Evolutionary conservation across 179 eudicot species (phyloP).

Genomic region (Beta macrorhiza): DNA sequence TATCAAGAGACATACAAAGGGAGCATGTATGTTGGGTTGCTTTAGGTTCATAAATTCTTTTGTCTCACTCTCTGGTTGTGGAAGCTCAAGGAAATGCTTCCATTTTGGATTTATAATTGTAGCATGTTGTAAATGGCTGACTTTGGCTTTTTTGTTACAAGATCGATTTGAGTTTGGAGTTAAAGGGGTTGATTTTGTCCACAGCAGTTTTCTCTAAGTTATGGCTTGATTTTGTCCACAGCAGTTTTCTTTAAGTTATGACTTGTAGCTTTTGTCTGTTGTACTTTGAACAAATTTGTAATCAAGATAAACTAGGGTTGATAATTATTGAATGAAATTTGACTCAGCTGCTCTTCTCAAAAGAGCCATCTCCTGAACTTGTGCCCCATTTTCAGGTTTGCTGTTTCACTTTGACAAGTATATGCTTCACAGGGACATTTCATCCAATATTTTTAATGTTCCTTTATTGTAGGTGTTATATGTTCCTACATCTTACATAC

Average conservation of each 20-base stretch:
- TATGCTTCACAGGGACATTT: not conserved
- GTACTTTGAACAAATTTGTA: slow-evolving; percentile 14
- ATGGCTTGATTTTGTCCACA: slow-evolving; percentile 6
- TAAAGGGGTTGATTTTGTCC: slow-evolving; percentile 1
- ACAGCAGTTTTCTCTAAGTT: slow-evolving; percentile 7
- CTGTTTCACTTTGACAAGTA: not conserved
- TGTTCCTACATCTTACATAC: too few relatives aligned
- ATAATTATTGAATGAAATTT: not conserved
- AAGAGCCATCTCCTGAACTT: not conserved
- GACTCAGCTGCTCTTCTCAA: not conserved
- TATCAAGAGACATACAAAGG: too few relatives aligned
- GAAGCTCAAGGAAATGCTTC: slow-evolving; percentile 17
- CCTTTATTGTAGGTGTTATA: too few relatives aligned
- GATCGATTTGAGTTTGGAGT: slow-evolving; percentile 7
- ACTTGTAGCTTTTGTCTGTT: slow-evolving; percentile 10
- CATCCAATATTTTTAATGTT: too few relatives aligned
- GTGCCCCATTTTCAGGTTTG: not conserved
- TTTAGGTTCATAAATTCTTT: not conserved
- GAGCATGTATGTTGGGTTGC: not conserved
- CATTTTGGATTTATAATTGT: not conserved
- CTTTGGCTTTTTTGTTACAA: not conserved
- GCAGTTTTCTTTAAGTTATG: slow-evolving; percentile 11
- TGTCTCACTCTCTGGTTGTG: not conserved
- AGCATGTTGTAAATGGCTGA: slow-evolving; percentile 2
- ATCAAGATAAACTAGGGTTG: slow-evolving; percentile 1